phyloP scores from a whole-genome alignment of 768 basidiomycete species.

The Boletus speciosus region DNA sequence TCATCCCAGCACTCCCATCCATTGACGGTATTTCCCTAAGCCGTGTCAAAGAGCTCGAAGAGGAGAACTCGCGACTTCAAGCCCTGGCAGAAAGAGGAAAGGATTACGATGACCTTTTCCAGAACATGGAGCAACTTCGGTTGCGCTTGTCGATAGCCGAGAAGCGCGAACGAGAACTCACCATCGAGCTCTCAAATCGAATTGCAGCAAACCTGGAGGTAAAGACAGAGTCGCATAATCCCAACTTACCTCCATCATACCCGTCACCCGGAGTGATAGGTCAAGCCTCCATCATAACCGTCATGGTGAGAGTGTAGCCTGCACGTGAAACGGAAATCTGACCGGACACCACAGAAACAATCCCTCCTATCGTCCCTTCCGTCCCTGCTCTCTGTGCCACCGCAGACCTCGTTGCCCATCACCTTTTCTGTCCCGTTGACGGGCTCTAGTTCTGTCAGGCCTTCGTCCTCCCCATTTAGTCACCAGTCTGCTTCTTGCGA shows the following conservation, averaged over 20 bases:
- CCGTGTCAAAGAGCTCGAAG: slow-evolving; percentile 79
- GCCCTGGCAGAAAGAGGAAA: slow-evolving; percentile 49
- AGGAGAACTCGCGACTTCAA: slow-evolving; percentile 75
- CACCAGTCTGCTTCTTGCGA: slow-evolving; percentile 40
- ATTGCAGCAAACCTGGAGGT: slow-evolving; percentile 36
- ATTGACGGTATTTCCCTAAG: slow-evolving; percentile 39
- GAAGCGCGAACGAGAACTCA: slow-evolving; percentile 65
- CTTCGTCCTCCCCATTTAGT: slow-evolving; percentile 44
- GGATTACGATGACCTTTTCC: slow-evolving; percentile 41
- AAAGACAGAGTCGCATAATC: slow-evolving; percentile 60
- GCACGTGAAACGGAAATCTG: slow-evolving; percentile 5
- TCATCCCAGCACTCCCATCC: slow-evolving; percentile 4
- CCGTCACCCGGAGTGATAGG: slow-evolving; percentile 32
- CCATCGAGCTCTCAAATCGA: slow-evolving; percentile 51
- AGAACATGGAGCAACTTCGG: slow-evolving; percentile 65
- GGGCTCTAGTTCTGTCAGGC: slow-evolving; percentile 31
- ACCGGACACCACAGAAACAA: slow-evolving; percentile 39
- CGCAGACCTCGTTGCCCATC: slow-evolving; percentile 52
- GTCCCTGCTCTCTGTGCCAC: slow-evolving; percentile 64
- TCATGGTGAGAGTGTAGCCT: slow-evolving; percentile 52
- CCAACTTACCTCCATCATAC: slow-evolving; percentile 43
- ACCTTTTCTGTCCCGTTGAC: slow-evolving; percentile 55
- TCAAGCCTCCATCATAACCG: slow-evolving; percentile 60
- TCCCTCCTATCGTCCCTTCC: slow-evolving; percentile 77
- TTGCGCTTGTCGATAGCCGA: slow-evolving; percentile 60